Evolutionary conservation across 2,329 filamentous ascomycete species (phyloP).

Genomic region (Curvularia verruculosa): DNA sequence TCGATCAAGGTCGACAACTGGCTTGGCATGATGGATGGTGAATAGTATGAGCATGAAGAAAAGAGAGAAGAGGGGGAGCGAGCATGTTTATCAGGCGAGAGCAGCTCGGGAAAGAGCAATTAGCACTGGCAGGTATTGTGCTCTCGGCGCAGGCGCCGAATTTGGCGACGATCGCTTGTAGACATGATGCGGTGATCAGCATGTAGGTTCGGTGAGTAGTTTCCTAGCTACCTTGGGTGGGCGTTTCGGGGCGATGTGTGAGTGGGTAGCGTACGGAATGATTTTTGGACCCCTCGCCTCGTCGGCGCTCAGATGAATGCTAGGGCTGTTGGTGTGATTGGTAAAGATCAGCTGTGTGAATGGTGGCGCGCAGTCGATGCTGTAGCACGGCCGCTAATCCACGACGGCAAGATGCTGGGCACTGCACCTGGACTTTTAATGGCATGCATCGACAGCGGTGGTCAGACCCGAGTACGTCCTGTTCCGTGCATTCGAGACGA

Average conservation of each 20-base stretch:
- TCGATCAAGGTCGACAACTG: slow-evolving; percentile 54
- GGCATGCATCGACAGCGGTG: slow-evolving; percentile 1
- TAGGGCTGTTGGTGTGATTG: slow-evolving; percentile 22
- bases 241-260: slow-evolving; percentile 12
- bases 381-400: slow-evolving; percentile 6
- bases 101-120: slow-evolving; percentile 6
- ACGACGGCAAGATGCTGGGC: slow-evolving; percentile 20
- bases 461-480: slow-evolving; percentile 7
- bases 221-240: slow-evolving; percentile 9
- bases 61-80: not conserved
- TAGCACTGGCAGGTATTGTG: slow-evolving; percentile 12
- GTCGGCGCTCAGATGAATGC: slow-evolving; percentile 14
- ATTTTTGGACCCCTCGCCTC: slow-evolving; percentile 12
- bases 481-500: not conserved
- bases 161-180: slow-evolving; percentile 19
- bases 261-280: slow-evolving; percentile 5
- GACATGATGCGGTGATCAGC: slow-evolving; percentile 23
- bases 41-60: slow-evolving; percentile 4
- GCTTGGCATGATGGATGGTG: slow-evolving; percentile 32
- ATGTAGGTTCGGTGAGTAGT: slow-evolving; percentile 20
- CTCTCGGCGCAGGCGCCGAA: slow-evolving; percentile 13
- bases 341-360: slow-evolving; percentile 21
- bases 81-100: slow-evolving; percentile 4
- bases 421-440: slow-evolving; percentile 13
- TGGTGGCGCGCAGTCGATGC: slow-evolving; percentile 9